phyloP scores from a whole-genome alignment of 495 filamentous ascomycete species.

The Penicillium diatomitis region DNA sequence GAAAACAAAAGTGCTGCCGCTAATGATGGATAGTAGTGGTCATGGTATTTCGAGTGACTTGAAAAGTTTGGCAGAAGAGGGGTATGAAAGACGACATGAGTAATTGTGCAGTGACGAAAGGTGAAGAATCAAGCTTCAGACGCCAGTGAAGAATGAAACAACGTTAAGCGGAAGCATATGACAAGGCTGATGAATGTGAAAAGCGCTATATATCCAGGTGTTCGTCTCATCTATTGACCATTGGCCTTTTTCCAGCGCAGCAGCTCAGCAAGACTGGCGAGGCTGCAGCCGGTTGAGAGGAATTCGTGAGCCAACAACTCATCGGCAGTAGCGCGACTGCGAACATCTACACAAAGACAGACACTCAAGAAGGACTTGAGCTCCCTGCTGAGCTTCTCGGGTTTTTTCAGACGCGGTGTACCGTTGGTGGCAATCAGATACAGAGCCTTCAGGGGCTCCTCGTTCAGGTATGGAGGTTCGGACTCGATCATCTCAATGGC shows the following conservation, averaged over 20 bases:
- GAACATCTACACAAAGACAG: constrained; percentile 92
- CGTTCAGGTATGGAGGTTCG: constrained; percentile 94
- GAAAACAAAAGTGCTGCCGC: too few relatives aligned
- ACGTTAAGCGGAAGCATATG: too few relatives aligned
- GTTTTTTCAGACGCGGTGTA: constrained; percentile 92
- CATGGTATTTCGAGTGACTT: too few relatives aligned
- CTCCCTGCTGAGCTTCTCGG: constrained; percentile 92
- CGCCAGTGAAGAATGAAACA: not conserved
- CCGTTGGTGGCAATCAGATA: constrained; percentile 98
- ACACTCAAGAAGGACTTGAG: constrained; percentile 92
- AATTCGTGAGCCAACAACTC: constrained; percentile 83
- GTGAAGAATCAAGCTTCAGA: not conserved
- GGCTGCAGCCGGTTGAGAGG: constrained; percentile 55
- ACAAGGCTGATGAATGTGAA: too few relatives aligned
- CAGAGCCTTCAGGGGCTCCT: constrained; percentile 90
- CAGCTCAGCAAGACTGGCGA: constrained; percentile 73
- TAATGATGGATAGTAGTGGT: too few relatives aligned
- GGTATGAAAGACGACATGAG: not conserved
- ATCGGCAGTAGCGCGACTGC: constrained; percentile 80
- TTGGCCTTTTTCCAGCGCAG: constrained; percentile 57
- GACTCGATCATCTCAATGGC: constrained; percentile 99
- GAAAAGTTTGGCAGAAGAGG: too few relatives aligned
- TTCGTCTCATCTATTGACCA: constrained; percentile 23
- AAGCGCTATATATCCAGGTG: not conserved
- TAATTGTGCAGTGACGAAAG: not conserved